phyloP scores from a whole-genome alignment of 1,139 yeast genomes.

The Geotrichum carabidarum region DNA sequence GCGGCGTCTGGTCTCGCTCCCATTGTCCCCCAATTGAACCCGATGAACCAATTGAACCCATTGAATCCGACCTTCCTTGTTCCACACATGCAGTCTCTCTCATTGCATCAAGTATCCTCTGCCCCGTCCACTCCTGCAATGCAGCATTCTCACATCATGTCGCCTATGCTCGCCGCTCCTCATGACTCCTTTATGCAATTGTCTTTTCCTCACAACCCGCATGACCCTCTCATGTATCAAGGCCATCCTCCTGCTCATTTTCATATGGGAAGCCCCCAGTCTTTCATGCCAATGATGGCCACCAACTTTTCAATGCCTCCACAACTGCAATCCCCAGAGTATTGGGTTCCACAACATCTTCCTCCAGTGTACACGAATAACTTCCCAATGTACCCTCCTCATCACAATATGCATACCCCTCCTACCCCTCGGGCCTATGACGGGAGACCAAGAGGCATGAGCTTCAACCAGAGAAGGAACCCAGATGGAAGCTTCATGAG shows the following conservation, averaged over 20 bases:
- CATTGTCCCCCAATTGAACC: neutral
- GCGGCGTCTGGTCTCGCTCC: neutral
- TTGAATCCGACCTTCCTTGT: neutral
- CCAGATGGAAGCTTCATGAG: neutral
- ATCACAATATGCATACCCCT: neutral
- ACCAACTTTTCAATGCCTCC: neutral
- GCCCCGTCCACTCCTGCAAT: slow-evolving; percentile 7
- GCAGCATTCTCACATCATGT: slow-evolving; percentile 2
- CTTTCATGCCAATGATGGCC: neutral
- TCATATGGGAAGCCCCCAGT: neutral
- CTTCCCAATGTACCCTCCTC: neutral
- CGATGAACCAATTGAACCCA: neutral
- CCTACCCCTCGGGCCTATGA: slow-evolving; percentile 1
- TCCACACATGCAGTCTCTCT: slow-evolving; percentile 2
- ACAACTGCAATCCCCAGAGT: slow-evolving; percentile 3
- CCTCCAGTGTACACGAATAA: neutral
- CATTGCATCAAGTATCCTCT: slow-evolving; percentile 5
- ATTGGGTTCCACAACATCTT: slow-evolving; percentile 2
- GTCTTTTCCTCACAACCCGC: neutral
- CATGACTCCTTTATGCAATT: neutral
- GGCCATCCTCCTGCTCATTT: neutral
- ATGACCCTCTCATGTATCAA: neutral
- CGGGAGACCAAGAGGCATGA: slow-evolving; percentile 3
- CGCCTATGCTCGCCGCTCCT: neutral
- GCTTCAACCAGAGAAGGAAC: neutral